Conservation (phyloP, 768 basidiomycete species). For the Mycena polygramma region DNA sequence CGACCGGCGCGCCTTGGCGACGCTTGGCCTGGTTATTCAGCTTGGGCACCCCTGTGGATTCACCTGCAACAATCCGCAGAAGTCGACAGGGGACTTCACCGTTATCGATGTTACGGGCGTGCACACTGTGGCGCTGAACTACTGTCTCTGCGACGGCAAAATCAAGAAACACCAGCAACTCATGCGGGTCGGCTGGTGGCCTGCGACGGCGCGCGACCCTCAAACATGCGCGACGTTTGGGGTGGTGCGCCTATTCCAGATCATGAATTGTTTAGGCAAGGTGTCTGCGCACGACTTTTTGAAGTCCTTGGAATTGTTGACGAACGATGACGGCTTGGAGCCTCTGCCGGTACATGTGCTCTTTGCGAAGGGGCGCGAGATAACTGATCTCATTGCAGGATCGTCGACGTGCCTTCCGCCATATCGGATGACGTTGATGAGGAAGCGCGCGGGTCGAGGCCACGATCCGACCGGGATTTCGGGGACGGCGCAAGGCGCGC, state of each 20-base stretch:
- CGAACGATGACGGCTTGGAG: slow-evolving; percentile 13
- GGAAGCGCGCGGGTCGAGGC: background rate
- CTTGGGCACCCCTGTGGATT: no score
- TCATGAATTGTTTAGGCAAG: slow-evolving; percentile 17
- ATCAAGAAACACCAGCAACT: no score
- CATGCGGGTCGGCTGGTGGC: slow-evolving; percentile 25
- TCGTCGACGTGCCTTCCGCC: slow-evolving; percentile 2
- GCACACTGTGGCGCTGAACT: no score
- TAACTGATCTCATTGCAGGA: background rate
- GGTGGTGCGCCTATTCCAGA: slow-evolving; percentile 11
- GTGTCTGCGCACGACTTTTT: slow-evolving; percentile 16
- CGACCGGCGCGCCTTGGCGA: no score
- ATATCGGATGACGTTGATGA: background rate
- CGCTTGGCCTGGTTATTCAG: no score
- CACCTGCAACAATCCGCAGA: no score
- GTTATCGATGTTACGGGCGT: no score
- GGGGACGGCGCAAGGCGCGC: background rate
- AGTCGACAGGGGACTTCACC: no score
- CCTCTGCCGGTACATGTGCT: background rate
- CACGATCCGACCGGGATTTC: background rate
- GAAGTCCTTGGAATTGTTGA: slow-evolving; percentile 3
- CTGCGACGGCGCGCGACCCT: slow-evolving; percentile 18
- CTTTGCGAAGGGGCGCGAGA: no score
- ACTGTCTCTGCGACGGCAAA: no score
- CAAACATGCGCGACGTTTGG: slow-evolving; percentile 7